A percentile compares a stretch with the other conserved stretches of the same genome.
Conservation (phyloP, 163 green algal genomes). For the Volvox carteri region DNA sequence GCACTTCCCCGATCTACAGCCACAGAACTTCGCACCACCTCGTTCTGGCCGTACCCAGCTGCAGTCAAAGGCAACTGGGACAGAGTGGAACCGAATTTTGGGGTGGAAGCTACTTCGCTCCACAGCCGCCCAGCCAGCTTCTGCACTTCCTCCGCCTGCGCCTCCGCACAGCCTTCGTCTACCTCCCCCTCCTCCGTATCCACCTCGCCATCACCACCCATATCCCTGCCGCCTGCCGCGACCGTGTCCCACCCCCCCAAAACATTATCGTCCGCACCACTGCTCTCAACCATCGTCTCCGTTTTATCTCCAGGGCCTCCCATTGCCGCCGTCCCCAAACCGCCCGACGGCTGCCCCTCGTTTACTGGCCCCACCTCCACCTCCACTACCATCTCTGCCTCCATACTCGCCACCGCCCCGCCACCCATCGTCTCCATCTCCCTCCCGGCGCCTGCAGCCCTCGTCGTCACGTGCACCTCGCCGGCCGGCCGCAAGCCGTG, state of each 20-base stretch:
- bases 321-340: neutral
- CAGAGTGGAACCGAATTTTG: neutral
- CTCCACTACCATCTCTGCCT: neutral
- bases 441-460: no score
- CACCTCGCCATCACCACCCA: neutral
- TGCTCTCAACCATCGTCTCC: no score
- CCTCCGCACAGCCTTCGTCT: neutral
- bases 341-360: neutral
- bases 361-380: neutral
- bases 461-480: neutral
- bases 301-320: no score
- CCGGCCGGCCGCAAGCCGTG: constrained; percentile 23
- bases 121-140: neutral
- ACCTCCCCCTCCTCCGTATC: neutral
- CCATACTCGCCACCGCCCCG: neutral
- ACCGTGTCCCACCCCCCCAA: no score
- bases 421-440: neutral
- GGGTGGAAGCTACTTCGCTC: neutral
- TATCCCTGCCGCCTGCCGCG: neutral
- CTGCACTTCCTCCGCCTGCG: neutral
- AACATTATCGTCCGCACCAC: no score
- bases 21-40: neutral
- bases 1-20: no score
- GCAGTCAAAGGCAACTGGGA: neutral
- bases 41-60: neutral